Percentiles rank a stretch among this genome's conserved stretches.
Conservation (phyloP, 2,329 filamentous ascomycete genomes). For the Pyricularia sp. region DNA sequence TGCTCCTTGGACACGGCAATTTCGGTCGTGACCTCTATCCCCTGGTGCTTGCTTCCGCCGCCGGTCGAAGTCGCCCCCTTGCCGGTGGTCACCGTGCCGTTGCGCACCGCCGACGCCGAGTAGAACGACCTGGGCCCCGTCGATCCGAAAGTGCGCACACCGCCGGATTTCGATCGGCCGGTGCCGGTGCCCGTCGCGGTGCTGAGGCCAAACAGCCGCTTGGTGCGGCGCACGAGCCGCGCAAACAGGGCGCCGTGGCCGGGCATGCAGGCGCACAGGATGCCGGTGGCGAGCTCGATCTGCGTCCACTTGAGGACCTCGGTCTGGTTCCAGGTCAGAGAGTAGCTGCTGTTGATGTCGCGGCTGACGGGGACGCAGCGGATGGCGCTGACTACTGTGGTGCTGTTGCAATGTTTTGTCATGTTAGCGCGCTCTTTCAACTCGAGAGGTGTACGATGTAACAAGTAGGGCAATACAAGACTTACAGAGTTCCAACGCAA, state of each 20-base stretch:
- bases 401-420: background rate
- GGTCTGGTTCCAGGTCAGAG: constrained; percentile 1
- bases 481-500: constrained; percentile 1
- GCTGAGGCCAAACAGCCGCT: background rate
- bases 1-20: background rate
- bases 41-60: too few relatives aligned
- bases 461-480: too few relatives aligned
- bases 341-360: background rate
- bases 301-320: background rate
- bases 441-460: too few relatives aligned
- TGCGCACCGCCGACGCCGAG: background rate
- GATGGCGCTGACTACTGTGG: background rate
- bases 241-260: constrained; percentile 13
- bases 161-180: background rate
- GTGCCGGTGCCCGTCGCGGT: background rate
- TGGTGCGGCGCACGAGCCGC: background rate
- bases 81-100: background rate
- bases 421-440: background rate
- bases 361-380: background rate
- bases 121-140: background rate
- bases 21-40: background rate
- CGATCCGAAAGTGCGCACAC: background rate
- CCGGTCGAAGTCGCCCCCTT: background rate
- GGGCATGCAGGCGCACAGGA: constrained; percentile 21
- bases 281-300: constrained; percentile 19